Conservation (phyloP, 768 basidiomycete genomes). For the Lactarius evosmus region DNA sequence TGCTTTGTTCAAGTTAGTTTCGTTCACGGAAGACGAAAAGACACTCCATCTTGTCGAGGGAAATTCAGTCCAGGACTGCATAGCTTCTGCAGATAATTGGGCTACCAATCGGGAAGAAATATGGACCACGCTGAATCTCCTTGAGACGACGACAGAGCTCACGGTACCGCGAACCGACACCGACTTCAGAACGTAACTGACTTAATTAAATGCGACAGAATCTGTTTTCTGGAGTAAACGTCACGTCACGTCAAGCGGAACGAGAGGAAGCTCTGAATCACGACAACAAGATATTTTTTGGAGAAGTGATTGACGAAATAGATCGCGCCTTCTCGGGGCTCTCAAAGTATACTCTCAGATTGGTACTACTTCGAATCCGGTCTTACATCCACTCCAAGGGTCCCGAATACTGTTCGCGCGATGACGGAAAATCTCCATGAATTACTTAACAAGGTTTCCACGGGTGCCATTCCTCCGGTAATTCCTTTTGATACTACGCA, state of each 20-base stretch:
- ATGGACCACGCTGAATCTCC: slow-evolving; percentile 1
- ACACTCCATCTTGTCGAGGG: slow-evolving; percentile 5
- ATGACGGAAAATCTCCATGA: neutral
- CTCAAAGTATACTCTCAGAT: slow-evolving; percentile 5
- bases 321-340: neutral
- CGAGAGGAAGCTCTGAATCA: slow-evolving; percentile 6
- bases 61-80: slow-evolving; percentile 13
- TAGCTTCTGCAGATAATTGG: slow-evolving; percentile 15
- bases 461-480: slow-evolving; percentile 5
- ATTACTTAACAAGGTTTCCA: slow-evolving; percentile 7
- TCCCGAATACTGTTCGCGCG: slow-evolving; percentile 6
- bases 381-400: slow-evolving; percentile 3
- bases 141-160: slow-evolving; percentile 15
- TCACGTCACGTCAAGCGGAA: slow-evolving; percentile 3
- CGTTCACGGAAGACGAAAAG: slow-evolving; percentile 21
- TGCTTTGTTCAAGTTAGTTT: slow-evolving; percentile 14
- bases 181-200: neutral
- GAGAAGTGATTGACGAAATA: slow-evolving; percentile 12
- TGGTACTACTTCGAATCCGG: neutral
- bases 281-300: slow-evolving; percentile 14
- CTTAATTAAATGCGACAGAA: slow-evolving; percentile 1
- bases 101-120: slow-evolving; percentile 18
- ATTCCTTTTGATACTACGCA: neutral
- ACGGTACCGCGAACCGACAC: neutral
- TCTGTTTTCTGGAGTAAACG: slow-evolving; percentile 6